Base-by-base conservation (phyloP, 176 grass and related monocot species). In the Musa acuminata region DNA sequence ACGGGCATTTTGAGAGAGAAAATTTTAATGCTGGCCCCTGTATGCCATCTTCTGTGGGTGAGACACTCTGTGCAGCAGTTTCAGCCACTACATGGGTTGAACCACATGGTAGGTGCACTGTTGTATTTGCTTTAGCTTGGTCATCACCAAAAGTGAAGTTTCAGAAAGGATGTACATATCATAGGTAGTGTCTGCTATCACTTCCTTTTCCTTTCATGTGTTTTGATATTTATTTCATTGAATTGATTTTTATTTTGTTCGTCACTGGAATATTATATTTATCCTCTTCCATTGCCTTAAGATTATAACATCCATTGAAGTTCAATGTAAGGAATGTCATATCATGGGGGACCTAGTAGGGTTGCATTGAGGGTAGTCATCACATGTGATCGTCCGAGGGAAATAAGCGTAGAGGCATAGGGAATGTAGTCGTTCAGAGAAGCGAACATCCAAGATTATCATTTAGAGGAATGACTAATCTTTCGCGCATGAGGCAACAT, bases 31-130 rank as follows among this genome's bases (percentile, higher is more conserved):
- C 60, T 76, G 87, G 83, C 62, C 77, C 87, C 12, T 83, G 85
- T 52, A 88, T 88, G 79, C 87, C 90, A 69, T 97, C 82, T 79
- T 82, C 58, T 50, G 49, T 71, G 74, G 94, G 94, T 67, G 82
- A 86, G 90, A 83, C 90, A 81, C 55, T 91, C 85, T 90, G 94
- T 83, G 94, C 87, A 64, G 94, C 90, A 72, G 90, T 97, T 86
- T 93, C 85, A 74, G 93, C 93, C 68, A 93, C 90, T 64, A 93
- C 90, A 79, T 97, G 85, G 94, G 94, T 97, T 73, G 94, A 97
- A 84, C 83, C 94, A 26, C 85, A 91, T 74, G 94, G 90, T 71
- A 93, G 84, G 84, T 93, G 94, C 74, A 91, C 90, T 70, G 78
- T 97, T 0, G 90, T 81, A 74, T 97, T 97, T 59, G 82, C 90